Conservation (phyloP, 2,329 filamentous ascomycete species). For the Graphilbum ipis-grandicollis region DNA sequence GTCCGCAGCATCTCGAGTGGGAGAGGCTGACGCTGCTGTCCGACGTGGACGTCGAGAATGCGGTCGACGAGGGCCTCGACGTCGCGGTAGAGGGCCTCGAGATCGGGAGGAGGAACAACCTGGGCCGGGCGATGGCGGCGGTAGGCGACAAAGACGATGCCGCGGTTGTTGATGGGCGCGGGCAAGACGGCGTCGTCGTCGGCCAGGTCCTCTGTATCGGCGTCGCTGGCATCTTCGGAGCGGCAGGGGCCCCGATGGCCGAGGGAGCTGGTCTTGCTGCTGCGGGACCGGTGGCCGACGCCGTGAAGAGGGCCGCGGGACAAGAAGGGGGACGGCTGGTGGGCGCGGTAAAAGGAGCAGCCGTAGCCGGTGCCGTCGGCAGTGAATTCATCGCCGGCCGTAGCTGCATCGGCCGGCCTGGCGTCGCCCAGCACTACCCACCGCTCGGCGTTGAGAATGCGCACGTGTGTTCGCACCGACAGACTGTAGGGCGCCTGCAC, state of each 20-base stretch:
- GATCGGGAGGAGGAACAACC: conserved; percentile 18
- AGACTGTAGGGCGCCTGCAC: conserved; percentile 35
- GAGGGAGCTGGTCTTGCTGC: conserved; percentile 3
- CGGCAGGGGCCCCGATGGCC: not conserved
- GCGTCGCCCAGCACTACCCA: conserved; percentile 37
- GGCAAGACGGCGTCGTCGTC: not conserved
- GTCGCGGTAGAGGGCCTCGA: conserved; percentile 28
- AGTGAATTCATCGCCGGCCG: conserved; percentile 17
- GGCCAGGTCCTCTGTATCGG: conserved; percentile 10
- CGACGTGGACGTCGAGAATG: conserved; percentile 28
- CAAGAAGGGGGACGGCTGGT: conserved; percentile 5
- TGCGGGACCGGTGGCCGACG: no score
- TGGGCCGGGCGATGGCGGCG: conserved; percentile 24
- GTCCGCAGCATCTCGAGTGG: conserved; percentile 4
- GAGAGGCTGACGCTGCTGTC: conserved; percentile 7
- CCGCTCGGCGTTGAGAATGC: conserved; percentile 27
- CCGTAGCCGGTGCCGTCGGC: conserved; percentile 35
- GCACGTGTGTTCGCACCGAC: conserved; percentile 28
- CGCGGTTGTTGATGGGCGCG: conserved; percentile 19
- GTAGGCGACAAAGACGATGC: conserved; percentile 39
- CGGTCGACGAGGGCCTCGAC: conserved; percentile 35
- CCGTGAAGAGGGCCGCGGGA: no score
- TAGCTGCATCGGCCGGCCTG: not conserved
- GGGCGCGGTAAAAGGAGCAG: conserved; percentile 32
- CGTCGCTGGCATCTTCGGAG: conserved; percentile 9